Evolutionary conservation across 192 early-diverging fungal species (phyloP).

Genomic region (Coemansia sp.): DNA sequence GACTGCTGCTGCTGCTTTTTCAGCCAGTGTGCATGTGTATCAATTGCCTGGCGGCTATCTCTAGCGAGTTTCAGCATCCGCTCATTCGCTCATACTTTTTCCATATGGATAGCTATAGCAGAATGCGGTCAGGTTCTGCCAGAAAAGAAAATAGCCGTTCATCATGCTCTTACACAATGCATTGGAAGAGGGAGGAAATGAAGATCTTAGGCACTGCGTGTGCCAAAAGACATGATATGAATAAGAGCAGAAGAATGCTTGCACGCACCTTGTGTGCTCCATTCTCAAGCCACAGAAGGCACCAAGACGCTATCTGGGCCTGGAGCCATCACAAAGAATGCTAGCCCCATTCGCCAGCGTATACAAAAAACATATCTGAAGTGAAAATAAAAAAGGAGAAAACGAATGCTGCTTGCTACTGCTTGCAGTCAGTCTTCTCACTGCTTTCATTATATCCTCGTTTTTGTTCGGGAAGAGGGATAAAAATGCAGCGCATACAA

Average conservation of each 20-base stretch:
- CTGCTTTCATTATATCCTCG: background rate
- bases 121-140: too few species aligned
- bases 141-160: too few species aligned
- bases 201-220: background rate
- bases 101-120: too few species aligned
- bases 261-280: background rate
- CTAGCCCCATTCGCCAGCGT: background rate
- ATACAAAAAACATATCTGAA: too few species aligned
- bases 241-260: too few species aligned
- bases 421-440: background rate
- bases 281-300: constrained; percentile 10
- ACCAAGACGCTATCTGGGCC: background rate
- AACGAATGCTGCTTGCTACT: background rate
- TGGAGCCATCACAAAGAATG: background rate
- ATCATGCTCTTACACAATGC: too few species aligned
- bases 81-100: too few species aligned
- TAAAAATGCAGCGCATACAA: background rate
- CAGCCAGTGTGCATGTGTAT: too few species aligned
- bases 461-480: background rate
- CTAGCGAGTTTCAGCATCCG: too few species aligned
- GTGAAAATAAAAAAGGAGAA: too few species aligned
- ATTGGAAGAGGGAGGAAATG: background rate
- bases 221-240: too few species aligned
- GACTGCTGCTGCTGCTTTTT: background rate
- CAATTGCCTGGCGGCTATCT: too few species aligned